Evolutionary conservation across 2,329 filamentous ascomycete species (phyloP).

Genomic region (Colletotrichum orchidophilum): DNA sequence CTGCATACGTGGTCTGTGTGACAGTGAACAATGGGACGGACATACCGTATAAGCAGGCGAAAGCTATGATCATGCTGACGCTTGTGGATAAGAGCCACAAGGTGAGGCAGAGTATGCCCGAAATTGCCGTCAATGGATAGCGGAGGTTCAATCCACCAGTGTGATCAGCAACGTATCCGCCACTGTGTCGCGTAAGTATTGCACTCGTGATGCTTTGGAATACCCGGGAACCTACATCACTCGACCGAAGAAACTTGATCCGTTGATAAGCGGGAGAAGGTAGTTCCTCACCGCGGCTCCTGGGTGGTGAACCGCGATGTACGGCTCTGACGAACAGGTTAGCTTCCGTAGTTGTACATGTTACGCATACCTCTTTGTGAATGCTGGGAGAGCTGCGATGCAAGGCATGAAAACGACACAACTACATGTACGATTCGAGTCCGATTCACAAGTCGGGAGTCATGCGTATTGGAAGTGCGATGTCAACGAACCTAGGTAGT

Average conservation of each 20-base stretch:
- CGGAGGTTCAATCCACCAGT: constrained; percentile 23
- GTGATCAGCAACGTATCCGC: constrained; percentile 16
- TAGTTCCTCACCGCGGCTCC: constrained; percentile 43
- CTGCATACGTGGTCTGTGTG: neutral
- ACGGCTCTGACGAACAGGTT: constrained; percentile 42
- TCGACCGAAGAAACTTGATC: constrained; percentile 55
- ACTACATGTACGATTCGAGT: neutral
- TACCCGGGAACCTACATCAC: constrained; percentile 39
- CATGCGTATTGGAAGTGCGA: neutral
- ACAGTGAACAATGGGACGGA: neutral
- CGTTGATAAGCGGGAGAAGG: constrained; percentile 55
- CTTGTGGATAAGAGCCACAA: constrained; percentile 9
- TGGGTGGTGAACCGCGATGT: constrained; percentile 51
- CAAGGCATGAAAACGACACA: neutral
- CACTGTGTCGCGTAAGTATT: neutral
- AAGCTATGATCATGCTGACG: constrained; percentile 8
- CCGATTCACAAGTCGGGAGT: neutral
- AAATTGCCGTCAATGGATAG: constrained; percentile 11
- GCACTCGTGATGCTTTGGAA: neutral
- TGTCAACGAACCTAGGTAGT: constrained; percentile 41
- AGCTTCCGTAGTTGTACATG: too few relatives aligned
- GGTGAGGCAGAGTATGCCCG: constrained; percentile 14
- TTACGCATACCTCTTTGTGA: too few relatives aligned
- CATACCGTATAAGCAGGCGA: constrained; percentile 19
- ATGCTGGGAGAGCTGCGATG: too few relatives aligned